Base-by-base conservation (phyloP, 1,284 basidiomycete species). In the Cutaneotrichosporon sp. region DNA sequence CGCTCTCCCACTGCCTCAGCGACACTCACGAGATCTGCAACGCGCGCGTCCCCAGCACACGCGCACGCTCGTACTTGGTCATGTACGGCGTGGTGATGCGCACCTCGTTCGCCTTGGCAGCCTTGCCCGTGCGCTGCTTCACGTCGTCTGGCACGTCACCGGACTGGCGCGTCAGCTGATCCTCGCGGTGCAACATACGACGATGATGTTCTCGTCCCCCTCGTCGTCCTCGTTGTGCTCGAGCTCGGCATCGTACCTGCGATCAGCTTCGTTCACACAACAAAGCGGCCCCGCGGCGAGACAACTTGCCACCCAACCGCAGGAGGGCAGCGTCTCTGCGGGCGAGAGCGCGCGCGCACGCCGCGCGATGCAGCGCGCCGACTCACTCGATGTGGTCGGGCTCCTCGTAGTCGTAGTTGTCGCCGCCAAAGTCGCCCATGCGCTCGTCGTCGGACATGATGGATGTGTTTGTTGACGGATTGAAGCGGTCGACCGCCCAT, bases 51-150 rank as follows among this genome's bases (percentile, higher is more conserved):
- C 97, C 97, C 70, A 99, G 80, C 80, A 99, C 94, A 75, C 97
- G 86, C 49, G 97, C 97, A 52, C 95, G 86, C 83, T 99, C 97
- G 77, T 99, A 99, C 82, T 99, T 99, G 69, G 97, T 99, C 81
- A 99, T 86, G 79, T 99, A 99, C 16, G 95, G 97, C 54, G 97
- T 99, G 29, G 97, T 99, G 61, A 98, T 87, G 67, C 95, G 83
- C 58, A 89, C 88, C 81, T 91, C 91, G 78, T 99, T 99, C 29
- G 95, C 85, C 74, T 92, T 88, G 67, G 89, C 84, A 8, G 78
- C 73, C 77, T 92, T 89, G 45, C 88, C 88, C 38, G 76, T 77
- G 36, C 77, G 71, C 65, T 72, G 74, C 65, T 71, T 71, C 56
- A 70, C 71, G 31, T 74, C 72, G 54, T 67, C 63, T 20, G 73